Evolutionary conservation across 345 rosid species (phyloP), one percentile per base, ranked within the genome.

Genomic region (Acer campestre): DNA sequence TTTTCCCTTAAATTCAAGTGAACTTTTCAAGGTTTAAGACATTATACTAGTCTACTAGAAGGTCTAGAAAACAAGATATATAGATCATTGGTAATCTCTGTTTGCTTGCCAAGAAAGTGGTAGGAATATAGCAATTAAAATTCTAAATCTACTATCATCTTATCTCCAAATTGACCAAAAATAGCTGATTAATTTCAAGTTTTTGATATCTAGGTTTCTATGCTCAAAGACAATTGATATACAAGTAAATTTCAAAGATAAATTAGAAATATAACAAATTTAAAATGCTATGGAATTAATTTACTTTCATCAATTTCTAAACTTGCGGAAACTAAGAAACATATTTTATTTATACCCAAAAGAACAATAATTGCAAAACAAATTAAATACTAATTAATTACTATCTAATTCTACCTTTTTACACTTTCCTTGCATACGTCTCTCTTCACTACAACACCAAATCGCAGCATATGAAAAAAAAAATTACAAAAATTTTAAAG

Each of bases 91-190:
- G 6, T 65, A 13, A 18, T 66, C n/a, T 35, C 14, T 66, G 69
- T 66, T 66, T 66, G 69, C 46, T 65, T 35, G 69, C 48, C 25
- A 31, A 66, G 49, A 66, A 66, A 66, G 48, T 66, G 49, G 12
- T 8, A 23, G 42, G 69, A 66, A 66, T 35, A 38, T 66, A 23
- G n/a, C 20, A 17, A 35, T 17, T 1, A 23, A 38, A 35, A 35
- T 65, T 44, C 20, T 65, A 44, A 35, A 65, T 16, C 48, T 65
- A 18, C 69, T 4, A 4, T 44, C 69, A 35, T 65, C 38, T 65
- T 20, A 16, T 31, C 40, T 4, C 16, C 6, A 29, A 31, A 46
- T 65, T 17, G 38, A 65, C 3, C 48, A 10, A 17, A 11, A 17
- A 65, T 16, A 38, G 20, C 10, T 70, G 42, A 70, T 48, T 48